These are phyloP conservation scores for Chrysoporthe deuterocubensis DNA, from an alignment of 2,329 filamentous ascomycete genomes.

Conservation along the genomic window DNA sequence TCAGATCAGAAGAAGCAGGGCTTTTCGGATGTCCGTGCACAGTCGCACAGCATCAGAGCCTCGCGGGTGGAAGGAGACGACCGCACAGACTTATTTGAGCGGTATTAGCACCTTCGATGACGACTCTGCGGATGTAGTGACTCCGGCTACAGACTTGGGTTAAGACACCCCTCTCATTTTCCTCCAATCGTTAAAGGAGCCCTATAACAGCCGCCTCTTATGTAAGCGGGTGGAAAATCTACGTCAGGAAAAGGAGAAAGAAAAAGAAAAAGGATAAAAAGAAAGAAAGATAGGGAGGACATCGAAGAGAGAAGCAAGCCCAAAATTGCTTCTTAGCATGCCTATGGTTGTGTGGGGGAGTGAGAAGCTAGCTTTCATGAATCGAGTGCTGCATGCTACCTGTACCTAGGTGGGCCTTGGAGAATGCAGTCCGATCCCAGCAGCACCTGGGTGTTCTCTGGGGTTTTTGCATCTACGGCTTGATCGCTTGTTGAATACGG, in stretches of 20 bases:
- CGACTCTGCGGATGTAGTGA: conserved; percentile 10
- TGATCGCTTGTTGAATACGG: not conserved
- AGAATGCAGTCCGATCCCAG: too few relatives aligned
- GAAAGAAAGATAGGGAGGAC: not conserved
- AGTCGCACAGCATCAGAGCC: not conserved
- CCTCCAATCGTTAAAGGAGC: not conserved
- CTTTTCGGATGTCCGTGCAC: not conserved
- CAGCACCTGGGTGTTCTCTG: too few relatives aligned
- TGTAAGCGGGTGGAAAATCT: not conserved
- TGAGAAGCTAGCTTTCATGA: too few relatives aligned
- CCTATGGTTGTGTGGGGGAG: not conserved
- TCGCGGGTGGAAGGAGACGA: not conserved
- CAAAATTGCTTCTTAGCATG: not conserved
- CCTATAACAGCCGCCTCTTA: not conserved
- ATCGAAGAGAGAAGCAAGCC: not conserved
- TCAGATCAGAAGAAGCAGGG: not conserved
- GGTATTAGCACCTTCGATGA: not conserved
- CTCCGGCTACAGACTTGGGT: conserved; percentile 2
- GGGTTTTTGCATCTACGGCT: too few relatives aligned
- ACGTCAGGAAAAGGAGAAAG: not conserved
- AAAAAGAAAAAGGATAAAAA: not conserved
- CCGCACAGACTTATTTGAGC: not conserved
- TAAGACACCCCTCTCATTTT: not conserved
- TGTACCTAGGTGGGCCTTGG: too few relatives aligned
- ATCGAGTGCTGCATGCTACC: too few relatives aligned